These are phyloP conservation scores for Scutellaria minor DNA, from an alignment of 257 asterid genomes.

Conservation along the genomic window DNA sequence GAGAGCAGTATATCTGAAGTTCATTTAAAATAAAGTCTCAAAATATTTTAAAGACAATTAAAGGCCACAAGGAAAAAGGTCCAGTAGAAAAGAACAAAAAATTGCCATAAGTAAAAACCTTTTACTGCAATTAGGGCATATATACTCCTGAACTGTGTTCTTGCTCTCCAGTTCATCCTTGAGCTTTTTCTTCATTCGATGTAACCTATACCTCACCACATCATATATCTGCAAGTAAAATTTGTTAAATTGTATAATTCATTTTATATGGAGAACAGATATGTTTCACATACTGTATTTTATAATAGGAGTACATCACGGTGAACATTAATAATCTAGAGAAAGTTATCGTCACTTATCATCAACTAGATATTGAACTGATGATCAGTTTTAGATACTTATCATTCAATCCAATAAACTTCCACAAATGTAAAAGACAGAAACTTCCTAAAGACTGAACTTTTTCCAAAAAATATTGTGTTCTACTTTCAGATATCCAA, in stretches of 20 bases:
- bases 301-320: neutral
- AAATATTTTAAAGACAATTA: neutral
- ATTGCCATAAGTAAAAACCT: slow-evolving; percentile 46
- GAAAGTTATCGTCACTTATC: neutral
- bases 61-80: neutral
- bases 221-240: slow-evolving; percentile 71
- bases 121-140: slow-evolving; percentile 83
- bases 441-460: slow-evolving; percentile 15
- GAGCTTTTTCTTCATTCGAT: slow-evolving; percentile 89
- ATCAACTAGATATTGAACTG: neutral
- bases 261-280: slow-evolving; percentile 6
- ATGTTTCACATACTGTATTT: slow-evolving; percentile 5
- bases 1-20: slow-evolving; percentile 60
- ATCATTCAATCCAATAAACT: neutral
- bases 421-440: neutral
- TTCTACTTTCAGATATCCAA: slow-evolving; percentile 2
- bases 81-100: neutral
- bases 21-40: slow-evolving; percentile 22
- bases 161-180: slow-evolving; percentile 93
- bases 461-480: neutral
- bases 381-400: neutral
- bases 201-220: slow-evolving; percentile 88
- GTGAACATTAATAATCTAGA: neutral
- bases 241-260: neutral
- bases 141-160: slow-evolving; percentile 88